Conservation (phyloP, 352 stramenopile species). For the Pythium brassicae region DNA sequence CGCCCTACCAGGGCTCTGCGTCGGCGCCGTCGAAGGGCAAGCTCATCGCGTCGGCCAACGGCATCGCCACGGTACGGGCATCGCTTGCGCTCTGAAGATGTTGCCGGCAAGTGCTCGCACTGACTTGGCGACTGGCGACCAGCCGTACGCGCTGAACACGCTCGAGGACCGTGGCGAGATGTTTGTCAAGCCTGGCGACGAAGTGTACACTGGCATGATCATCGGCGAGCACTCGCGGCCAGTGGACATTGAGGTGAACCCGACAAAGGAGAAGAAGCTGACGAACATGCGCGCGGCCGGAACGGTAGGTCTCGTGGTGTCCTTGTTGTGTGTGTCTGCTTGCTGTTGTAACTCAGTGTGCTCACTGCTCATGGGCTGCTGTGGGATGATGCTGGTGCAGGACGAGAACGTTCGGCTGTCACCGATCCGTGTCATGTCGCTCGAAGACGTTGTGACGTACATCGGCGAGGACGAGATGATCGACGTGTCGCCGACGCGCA, state of each 20-base stretch:
- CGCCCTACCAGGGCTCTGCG: slow-evolving; percentile 65
- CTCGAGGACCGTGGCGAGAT: slow-evolving; percentile 93
- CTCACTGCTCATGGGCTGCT: not conserved
- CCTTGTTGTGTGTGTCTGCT: not conserved
- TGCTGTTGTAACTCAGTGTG: not conserved
- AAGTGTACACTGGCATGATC: slow-evolving; percentile 98
- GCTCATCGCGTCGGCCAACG: slow-evolving; percentile 73
- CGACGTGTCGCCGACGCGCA: slow-evolving; percentile 94
- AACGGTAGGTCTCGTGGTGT: slow-evolving; percentile 35
- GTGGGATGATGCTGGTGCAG: slow-evolving; percentile 14
- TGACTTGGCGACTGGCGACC: not conserved
- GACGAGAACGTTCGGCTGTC: slow-evolving; percentile 96
- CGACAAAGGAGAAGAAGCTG: slow-evolving; percentile 96
- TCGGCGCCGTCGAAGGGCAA: slow-evolving; percentile 81
- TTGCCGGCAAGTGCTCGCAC: too few relatives aligned
- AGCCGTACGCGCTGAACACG: slow-evolving; percentile 91
- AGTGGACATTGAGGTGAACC: slow-evolving; percentile 97
- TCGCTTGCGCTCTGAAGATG: too few relatives aligned
- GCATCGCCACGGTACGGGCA: slow-evolving; percentile 46
- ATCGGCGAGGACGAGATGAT: slow-evolving; percentile 98
- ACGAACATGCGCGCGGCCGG: slow-evolving; percentile 95
- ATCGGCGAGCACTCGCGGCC: slow-evolving; percentile 95
- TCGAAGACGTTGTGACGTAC: slow-evolving; percentile 98
- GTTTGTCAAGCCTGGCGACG: slow-evolving; percentile 94
- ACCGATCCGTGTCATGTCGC: slow-evolving; percentile 89